A percentile compares a stretch with the other conserved stretches of the same genome.
These are phyloP conservation scores for Zea luxurians DNA, from an alignment of 176 grass and related monocot genomes.

Conservation along the genomic window DNA sequence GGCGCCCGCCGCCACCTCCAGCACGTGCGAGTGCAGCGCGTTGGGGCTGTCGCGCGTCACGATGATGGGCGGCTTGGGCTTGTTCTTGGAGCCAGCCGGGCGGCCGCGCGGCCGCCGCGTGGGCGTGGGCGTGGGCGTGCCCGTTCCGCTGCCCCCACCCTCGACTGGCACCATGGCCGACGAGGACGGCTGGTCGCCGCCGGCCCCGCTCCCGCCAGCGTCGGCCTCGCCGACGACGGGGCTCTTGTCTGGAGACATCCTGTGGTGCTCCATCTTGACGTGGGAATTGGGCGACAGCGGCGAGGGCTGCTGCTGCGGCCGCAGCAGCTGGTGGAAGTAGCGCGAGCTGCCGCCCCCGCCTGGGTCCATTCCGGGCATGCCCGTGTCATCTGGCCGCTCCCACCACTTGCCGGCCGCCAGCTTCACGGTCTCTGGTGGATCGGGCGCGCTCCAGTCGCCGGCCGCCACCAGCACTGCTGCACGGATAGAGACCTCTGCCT, in stretches of 20 bases:
- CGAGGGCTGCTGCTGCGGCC: conserved; percentile 47
- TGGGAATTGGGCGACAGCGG: conserved; percentile 59
- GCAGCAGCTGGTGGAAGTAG: conserved; percentile 85
- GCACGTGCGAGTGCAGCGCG: conserved; percentile 89
- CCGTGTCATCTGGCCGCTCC: conserved; percentile 76
- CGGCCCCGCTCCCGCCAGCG: conserved; percentile 23
- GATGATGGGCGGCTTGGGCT: conserved; percentile 87
- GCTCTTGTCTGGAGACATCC: conserved; percentile 57
- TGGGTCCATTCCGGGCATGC: conserved; percentile 67
- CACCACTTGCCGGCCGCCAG: conserved; percentile 99
- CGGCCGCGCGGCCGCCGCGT: conserved; percentile 80
- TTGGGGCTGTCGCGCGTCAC: conserved; percentile 95
- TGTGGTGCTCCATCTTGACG: conserved; percentile 69
- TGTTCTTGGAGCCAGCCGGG: conserved; percentile 86
- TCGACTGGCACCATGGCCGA: conserved; percentile 52
- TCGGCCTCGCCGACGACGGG: conserved; percentile 41
- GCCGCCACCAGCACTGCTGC: not conserved
- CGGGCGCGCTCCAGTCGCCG: conserved; percentile 12
- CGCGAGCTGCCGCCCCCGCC: conserved; percentile 50
- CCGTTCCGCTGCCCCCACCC: conserved; percentile 30
- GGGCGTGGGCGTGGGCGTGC: conserved; percentile 57
- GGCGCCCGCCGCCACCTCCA: conserved; percentile 71
- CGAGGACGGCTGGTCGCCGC: conserved; percentile 74
- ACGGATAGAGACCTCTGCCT: not conserved
- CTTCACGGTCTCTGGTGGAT: conserved; percentile 41